Evolutionary conservation across 2,329 filamentous ascomycete species (phyloP), one percentile per base, ranked within the genome.

Genomic region (Cladobotryum protrusum): DNA sequence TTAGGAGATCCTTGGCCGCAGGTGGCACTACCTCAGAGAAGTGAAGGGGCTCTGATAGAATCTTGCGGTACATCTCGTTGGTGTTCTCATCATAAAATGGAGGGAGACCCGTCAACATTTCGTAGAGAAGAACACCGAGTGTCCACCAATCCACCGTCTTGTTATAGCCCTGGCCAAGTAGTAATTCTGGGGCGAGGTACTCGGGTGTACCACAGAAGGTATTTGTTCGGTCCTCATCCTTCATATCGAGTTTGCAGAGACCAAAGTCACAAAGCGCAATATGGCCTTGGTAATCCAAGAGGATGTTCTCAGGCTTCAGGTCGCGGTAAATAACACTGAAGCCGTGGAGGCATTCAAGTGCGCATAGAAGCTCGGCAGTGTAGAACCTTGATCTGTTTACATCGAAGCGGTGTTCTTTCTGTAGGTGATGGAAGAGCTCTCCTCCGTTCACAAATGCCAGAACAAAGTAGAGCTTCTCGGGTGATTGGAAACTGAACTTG

Each of bases 101-200:
- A 33, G 93, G 93, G 42, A 97, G 77, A 49, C 93, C 93, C 50
- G 93, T 97, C 77, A 97, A 76, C 93, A 99, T 99, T 74, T 99
- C 93, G 68, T 96, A 99, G 32, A 99, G 81, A 49, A 99, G 77
- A 52, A 99, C 93, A 63, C 93, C 93, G 15, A 99, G 79, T 19
- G 93, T 97, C 93, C 93, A 99, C 93, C 93, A 99, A 67, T 96
- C 91, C 39, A 97, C 93, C 14, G 90, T 89, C 78, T 97, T 97
- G 63, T 95, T 96, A 75, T 97, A 97, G 47, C 93, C 93, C 63
- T 93, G 87, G 45, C 91, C 92, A 63, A 95, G 84, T 29, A 99
- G 77, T 52, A 99, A 78, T 68, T 99, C 93, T 1, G 93, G 93
- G 2, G 93, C 93, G 44, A 97, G 82, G 63, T 99, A 99, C 71